Base-by-base conservation (phyloP, 805 yeast species). In the Metschnikowia aberdeeniae region DNA sequence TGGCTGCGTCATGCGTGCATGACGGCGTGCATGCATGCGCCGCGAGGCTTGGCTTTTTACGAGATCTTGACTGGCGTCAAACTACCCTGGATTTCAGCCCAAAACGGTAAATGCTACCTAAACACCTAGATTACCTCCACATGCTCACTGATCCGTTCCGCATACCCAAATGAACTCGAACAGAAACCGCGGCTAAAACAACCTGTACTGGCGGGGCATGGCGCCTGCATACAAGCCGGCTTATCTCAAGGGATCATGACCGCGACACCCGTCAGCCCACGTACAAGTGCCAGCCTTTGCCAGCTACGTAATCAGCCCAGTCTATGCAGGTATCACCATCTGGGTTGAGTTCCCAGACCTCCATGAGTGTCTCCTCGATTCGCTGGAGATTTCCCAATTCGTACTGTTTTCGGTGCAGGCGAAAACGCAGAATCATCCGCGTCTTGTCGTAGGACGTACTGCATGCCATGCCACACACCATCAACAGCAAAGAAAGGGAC, bases 401-500 rank as follows among this genome's bases (percentile, higher is more conserved):
- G 43, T 54, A 53, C 36, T 46, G 53, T 27, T 51, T 34, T 34
- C 41, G 43, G n/a, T 50, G 56, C 61, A 55, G 61, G 65, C 48
- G 51, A 34, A 63, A 61, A 22, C 52, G 49, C 6, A 40, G 36
- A 5, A 52, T 48, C 48, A 66, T 51, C 22, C 45, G 45, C 6
- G 33, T 33, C 37, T 64, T 53, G 46, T 64, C 67, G 39, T 41
- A 42, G 5, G 54, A 44, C n/a, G 55, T 55, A 37, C 59, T 51
- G 49, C 68, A 63, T 3, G 62, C 54, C 26, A 66, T 55, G 5
- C 70, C 72, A 45, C 69, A 64, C 9, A 64, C 59, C 30, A 66
- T 48, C 19, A 55, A 30, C 53, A 46, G 50, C 20, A 55, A 48
- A 14, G 55, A 46, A n/a, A 55, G 48, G 19, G 56, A 36, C 22